Conservation (phyloP, 106 monocot genomes). For the Narthecium ossifragum region DNA sequence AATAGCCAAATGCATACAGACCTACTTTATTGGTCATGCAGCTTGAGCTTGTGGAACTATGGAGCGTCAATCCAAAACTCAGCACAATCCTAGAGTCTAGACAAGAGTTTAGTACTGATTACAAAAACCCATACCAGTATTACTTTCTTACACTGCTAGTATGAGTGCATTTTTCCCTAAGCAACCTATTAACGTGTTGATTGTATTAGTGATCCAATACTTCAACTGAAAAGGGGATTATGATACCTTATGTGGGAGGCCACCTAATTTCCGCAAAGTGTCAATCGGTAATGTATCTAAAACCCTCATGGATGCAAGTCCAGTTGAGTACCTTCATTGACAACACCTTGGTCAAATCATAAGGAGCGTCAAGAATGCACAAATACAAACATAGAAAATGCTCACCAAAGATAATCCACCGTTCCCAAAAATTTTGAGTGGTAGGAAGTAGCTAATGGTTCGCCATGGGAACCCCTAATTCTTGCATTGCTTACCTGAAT, state of each 20-base stretch:
- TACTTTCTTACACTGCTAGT: neutral
- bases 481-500: constrained; percentile 26
- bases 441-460: constrained; percentile 53
- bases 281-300: constrained; percentile 43
- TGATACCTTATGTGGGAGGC: constrained; percentile 51
- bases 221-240: neutral
- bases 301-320: constrained; percentile 38
- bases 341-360: neutral
- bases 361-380: neutral
- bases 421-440: constrained; percentile 60
- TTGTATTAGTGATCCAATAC: neutral
- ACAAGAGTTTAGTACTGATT: no score
- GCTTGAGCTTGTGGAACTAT: no score
- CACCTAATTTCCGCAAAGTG: constrained; percentile 29
- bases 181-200: neutral
- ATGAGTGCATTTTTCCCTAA: neutral
- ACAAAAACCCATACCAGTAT: no score
- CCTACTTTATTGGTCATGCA: no score
- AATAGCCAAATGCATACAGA: no score
- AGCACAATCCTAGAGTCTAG: no score
- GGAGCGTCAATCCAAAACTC: no score
- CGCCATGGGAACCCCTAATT: constrained; percentile 35
- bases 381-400: neutral
- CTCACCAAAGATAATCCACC: constrained; percentile 56
- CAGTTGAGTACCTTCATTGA: constrained; percentile 45